A percentile compares a stretch with the other conserved stretches of the same genome.
These are phyloP conservation scores for Neospora caninum DNA, from an alignment of 169 alveolate genomes.

Conservation along the genomic window DNA sequence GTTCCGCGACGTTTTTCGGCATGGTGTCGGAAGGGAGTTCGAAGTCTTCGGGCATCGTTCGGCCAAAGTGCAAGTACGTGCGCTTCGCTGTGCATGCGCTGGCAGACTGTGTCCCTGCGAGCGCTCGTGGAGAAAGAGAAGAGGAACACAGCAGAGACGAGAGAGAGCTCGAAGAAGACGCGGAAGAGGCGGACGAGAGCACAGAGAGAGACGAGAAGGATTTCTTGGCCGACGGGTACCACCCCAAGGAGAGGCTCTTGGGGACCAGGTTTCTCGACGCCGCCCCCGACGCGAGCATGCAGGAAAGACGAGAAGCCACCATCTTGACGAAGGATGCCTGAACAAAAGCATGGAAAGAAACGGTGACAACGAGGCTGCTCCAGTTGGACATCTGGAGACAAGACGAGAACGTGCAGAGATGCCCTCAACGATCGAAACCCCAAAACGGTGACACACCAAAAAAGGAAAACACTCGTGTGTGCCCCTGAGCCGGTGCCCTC, in stretches of 20 bases:
- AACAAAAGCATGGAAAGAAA: no score
- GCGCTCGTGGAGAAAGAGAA: not conserved
- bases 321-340: not conserved
- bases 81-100: slow-evolving; percentile 37
- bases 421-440: no score
- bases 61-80: slow-evolving; percentile 82
- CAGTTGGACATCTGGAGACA: no score
- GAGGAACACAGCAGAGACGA: not conserved
- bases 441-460: no score
- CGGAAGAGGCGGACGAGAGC: not conserved
- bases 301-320: not conserved
- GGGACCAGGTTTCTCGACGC: not conserved
- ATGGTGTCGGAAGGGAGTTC: slow-evolving; percentile 87
- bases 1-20: slow-evolving; percentile 84
- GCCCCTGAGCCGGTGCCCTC: no score
- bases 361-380: no score
- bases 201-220: not conserved
- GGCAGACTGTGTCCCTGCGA: not conserved
- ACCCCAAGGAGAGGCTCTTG: not conserved
- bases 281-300: not conserved
- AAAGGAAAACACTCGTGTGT: no score
- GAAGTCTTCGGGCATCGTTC: slow-evolving; percentile 85
- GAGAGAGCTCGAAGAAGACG: not conserved
- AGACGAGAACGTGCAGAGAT: no score
- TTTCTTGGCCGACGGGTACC: not conserved